Evolutionary conservation across 2,329 filamentous ascomycete species (phyloP).

Genomic region (Camillea tinctor): DNA sequence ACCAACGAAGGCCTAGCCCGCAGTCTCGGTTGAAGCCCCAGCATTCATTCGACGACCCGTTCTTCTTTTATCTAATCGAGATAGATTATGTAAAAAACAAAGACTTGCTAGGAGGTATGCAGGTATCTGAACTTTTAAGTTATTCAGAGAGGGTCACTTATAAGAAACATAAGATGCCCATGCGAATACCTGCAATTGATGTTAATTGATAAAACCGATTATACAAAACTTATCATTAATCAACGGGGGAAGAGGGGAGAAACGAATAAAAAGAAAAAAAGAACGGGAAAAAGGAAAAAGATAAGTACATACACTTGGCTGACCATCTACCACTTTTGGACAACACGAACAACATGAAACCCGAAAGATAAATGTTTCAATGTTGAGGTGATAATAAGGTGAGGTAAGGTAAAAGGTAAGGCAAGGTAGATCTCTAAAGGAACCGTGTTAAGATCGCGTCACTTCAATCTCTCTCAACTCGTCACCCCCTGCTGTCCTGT

Average conservation of each 20-base stretch:
- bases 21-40: constrained; percentile 48
- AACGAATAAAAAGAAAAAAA: no score
- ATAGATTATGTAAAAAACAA: no score
- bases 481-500: not conserved
- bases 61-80: not conserved
- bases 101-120: no score
- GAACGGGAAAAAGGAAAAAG: no score
- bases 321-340: no score
- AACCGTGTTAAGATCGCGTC: not conserved
- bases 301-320: not conserved
- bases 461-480: not conserved
- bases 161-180: no score
- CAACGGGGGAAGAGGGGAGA: not conserved
- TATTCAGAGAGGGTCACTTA: no score
- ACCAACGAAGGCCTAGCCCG: constrained; percentile 54
- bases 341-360: not conserved
- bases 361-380: not conserved
- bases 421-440: not conserved
- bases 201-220: not conserved
- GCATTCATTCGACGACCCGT: constrained; percentile 39
- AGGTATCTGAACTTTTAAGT: no score
- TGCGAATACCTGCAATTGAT: no score
- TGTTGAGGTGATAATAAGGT: not conserved
- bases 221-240: not conserved
- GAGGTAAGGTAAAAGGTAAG: no score